Evolutionary conservation across 1,284 basidiomycete species (phyloP).

Genomic region (Chalciporus sp.): DNA sequence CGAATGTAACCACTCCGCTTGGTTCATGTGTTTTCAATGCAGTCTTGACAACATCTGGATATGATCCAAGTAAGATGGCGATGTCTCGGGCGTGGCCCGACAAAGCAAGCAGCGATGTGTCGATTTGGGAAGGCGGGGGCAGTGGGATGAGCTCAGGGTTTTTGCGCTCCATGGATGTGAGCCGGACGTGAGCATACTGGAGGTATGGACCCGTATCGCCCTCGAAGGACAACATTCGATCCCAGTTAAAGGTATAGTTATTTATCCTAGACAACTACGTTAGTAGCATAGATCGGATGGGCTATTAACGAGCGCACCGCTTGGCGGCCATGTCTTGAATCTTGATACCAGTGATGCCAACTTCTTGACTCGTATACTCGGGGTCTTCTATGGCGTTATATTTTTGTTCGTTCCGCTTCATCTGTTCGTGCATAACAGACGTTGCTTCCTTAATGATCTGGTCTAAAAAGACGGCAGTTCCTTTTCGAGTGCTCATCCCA

Average conservation of each 20-base stretch:
- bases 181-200: constrained; percentile 95
- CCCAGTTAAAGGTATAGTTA: constrained; percentile 96
- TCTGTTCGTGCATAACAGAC: constrained; percentile 94
- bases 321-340: constrained; percentile 98
- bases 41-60: constrained; percentile 88
- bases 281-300: not conserved
- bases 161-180: constrained; percentile 92
- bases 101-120: constrained; percentile 68
- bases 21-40: constrained; percentile 90
- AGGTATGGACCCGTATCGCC: constrained; percentile 97
- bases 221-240: constrained; percentile 94
- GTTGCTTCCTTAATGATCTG: constrained; percentile 93
- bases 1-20: constrained; percentile 83
- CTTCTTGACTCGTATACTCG: constrained; percentile 77
- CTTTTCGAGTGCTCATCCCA: constrained; percentile 98
- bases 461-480: constrained; percentile 95
- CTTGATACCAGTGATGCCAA: constrained; percentile 96
- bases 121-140: constrained; percentile 66
- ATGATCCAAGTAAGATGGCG: constrained; percentile 82
- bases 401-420: constrained; percentile 94
- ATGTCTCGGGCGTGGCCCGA: constrained; percentile 86
- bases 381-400: constrained; percentile 91
- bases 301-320: constrained; percentile 50
- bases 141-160: constrained; percentile 89
- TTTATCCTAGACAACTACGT: constrained; percentile 68